A percentile compares a stretch with the other conserved stretches of the same genome.
Evolutionary conservation across 176 grass and related monocot species (phyloP).

Genomic region (Carex littledalei): DNA sequence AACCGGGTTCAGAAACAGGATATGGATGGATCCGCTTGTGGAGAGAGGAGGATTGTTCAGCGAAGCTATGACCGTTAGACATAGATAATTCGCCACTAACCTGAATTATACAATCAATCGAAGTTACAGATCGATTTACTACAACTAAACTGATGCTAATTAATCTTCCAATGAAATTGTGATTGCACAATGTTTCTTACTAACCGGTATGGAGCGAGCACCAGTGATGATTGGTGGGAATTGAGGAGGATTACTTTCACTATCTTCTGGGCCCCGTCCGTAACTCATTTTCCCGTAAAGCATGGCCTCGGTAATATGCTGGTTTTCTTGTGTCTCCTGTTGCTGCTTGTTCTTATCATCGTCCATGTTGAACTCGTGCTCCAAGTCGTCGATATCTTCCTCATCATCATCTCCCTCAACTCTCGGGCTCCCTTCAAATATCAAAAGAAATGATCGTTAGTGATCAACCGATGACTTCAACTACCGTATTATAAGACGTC

Average conservation of each 20-base stretch:
- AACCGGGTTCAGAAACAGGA: slow-evolving; percentile 82
- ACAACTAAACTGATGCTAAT: background rate
- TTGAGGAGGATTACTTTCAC: slow-evolving; percentile 45
- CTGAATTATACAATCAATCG: slow-evolving; percentile 25
- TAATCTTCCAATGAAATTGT: background rate
- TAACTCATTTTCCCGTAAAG: slow-evolving; percentile 93
- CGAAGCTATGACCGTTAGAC: slow-evolving; percentile 37
- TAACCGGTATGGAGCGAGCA: slow-evolving; percentile 67
- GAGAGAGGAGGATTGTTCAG: slow-evolving; percentile 63
- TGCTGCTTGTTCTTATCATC: slow-evolving; percentile 47
- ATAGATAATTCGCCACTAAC: slow-evolving; percentile 78
- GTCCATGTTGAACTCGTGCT: slow-evolving; percentile 93
- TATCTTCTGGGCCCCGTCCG: slow-evolving; percentile 60
- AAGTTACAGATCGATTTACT: background rate
- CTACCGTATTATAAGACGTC: background rate
- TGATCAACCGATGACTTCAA: background rate
- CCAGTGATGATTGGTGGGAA: slow-evolving; percentile 92
- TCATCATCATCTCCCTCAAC: slow-evolving; percentile 81
- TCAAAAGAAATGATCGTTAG: background rate
- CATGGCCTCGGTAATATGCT: slow-evolving; percentile 85
- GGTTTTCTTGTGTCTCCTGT: slow-evolving; percentile 35
- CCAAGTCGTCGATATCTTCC: slow-evolving; percentile 87
- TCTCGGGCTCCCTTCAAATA: slow-evolving; percentile 58
- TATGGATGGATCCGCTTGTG: slow-evolving; percentile 98
- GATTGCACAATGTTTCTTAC: too few species aligned